These are phyloP conservation scores for Leonotis leonurus DNA, from an alignment of 257 asterid genomes.

Conservation along the genomic window DNA sequence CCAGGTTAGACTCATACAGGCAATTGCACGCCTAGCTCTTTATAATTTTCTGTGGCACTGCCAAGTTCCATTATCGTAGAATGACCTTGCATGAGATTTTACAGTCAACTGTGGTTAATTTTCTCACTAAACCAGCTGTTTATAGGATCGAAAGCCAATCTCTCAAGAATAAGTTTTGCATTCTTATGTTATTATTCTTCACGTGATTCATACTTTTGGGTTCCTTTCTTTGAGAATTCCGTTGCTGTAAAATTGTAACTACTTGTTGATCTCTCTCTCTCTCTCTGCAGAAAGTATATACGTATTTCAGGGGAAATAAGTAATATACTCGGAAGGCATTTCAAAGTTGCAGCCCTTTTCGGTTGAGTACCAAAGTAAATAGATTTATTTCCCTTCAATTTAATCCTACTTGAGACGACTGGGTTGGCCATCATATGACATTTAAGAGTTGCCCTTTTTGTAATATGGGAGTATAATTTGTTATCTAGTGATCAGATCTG, in stretches of 20 bases:
- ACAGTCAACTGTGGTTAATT: too few species aligned
- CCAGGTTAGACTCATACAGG: conserved; percentile 57
- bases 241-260: too few species aligned
- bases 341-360: conserved; percentile 10
- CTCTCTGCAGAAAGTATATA: conserved; percentile 73
- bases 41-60: neutral
- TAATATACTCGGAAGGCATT: conserved; percentile 19
- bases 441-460: neutral
- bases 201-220: too few species aligned
- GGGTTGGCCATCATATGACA: conserved; percentile 7
- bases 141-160: too few species aligned
- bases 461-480: neutral
- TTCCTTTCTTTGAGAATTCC: too few species aligned
- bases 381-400: neutral
- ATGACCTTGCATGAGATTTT: too few species aligned
- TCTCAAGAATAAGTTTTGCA: too few species aligned
- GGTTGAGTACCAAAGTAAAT: conserved; percentile 17
- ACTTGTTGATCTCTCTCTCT: neutral
- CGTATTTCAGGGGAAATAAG: conserved; percentile 79
- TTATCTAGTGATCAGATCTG: neutral
- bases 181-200: too few species aligned
- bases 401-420: conserved; percentile 12
- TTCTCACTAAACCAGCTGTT: too few species aligned
- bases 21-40: neutral
- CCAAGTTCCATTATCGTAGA: neutral